Conservation (phyloP, 208 protist species). For the Perkinsela sp. region DNA sequence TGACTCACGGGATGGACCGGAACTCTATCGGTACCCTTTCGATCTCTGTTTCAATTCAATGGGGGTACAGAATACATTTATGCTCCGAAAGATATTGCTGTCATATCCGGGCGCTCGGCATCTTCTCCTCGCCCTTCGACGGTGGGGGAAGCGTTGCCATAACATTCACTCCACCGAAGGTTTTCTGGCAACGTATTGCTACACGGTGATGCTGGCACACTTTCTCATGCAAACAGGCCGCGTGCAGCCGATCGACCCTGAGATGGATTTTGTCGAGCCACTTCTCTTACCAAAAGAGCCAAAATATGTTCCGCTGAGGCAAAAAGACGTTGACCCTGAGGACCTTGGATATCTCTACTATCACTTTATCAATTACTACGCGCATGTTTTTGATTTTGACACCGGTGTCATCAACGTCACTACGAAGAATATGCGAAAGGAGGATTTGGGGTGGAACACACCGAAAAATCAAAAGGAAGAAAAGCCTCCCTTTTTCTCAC, state of each 20-base stretch:
- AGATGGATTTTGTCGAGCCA: constrained; percentile 11
- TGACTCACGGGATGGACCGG: constrained; percentile 31
- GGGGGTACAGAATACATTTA: constrained; percentile 38
- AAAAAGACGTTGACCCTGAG: constrained; percentile 9
- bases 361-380: constrained; percentile 53
- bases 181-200: constrained; percentile 42
- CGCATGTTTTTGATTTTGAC: constrained; percentile 26
- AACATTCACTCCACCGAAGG: constrained; percentile 55
- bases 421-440: constrained; percentile 25
- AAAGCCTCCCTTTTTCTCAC: constrained; percentile 39
- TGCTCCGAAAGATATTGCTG: constrained; percentile 24
- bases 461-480: constrained; percentile 7
- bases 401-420: constrained; percentile 42
- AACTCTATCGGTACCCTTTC: constrained; percentile 52
- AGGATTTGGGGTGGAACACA: constrained; percentile 34
- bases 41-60: constrained; percentile 58
- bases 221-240: constrained; percentile 24
- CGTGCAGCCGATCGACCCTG: constrained; percentile 17
- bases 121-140: constrained; percentile 38
- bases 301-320: constrained; percentile 12
- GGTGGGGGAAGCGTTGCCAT: constrained; percentile 37
- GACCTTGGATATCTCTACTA: constrained; percentile 35
- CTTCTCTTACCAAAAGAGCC: constrained; percentile 18
- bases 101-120: constrained; percentile 35
- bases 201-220: constrained; percentile 53